phyloP scores from a whole-genome alignment of 805 yeast species.

The Cyberlindnera misumaiensis region DNA sequence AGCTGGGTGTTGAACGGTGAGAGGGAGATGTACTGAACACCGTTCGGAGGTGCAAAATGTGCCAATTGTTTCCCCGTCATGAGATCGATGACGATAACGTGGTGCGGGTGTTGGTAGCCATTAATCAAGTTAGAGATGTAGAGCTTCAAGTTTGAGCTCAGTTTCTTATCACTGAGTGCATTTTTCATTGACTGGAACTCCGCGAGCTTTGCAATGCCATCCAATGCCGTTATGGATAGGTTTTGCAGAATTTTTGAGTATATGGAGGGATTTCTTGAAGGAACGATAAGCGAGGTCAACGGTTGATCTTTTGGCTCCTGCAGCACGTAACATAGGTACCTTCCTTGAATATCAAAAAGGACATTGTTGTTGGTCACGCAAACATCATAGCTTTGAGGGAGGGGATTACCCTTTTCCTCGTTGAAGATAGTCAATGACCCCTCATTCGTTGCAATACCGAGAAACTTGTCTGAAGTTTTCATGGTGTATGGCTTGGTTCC shows the following conservation, averaged over 20 bases:
- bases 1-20: conserved; percentile 56
- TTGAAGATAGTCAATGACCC: conserved; percentile 25
- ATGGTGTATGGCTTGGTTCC: conserved; percentile 21
- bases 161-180: conserved; percentile 8
- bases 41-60: conserved; percentile 52
- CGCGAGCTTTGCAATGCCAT: conserved; percentile 40
- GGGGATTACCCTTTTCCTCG: conserved; percentile 10
- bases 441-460: conserved; percentile 24
- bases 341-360: conserved; percentile 35
- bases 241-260: conserved; percentile 32
- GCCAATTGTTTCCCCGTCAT: conserved; percentile 30
- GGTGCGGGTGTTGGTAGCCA: conserved; percentile 17
- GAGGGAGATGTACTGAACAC: conserved; percentile 51
- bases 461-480: conserved; percentile 15
- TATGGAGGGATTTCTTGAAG: conserved; percentile 16
- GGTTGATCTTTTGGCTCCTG: neutral
- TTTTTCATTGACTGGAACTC: conserved; percentile 26
- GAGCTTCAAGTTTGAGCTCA: conserved; percentile 8
- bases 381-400: conserved; percentile 15
- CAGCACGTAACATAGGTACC: conserved; percentile 35
- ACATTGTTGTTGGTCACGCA: conserved; percentile 29
- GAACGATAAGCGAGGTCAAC: conserved; percentile 14
- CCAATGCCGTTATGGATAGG: conserved; percentile 47
- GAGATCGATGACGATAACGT: conserved; percentile 44
- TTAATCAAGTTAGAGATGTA: conserved; percentile 15